Evolutionary conservation across 1,284 basidiomycete genomes (phyloP).

Genomic region (Pseudozyma pruni): DNA sequence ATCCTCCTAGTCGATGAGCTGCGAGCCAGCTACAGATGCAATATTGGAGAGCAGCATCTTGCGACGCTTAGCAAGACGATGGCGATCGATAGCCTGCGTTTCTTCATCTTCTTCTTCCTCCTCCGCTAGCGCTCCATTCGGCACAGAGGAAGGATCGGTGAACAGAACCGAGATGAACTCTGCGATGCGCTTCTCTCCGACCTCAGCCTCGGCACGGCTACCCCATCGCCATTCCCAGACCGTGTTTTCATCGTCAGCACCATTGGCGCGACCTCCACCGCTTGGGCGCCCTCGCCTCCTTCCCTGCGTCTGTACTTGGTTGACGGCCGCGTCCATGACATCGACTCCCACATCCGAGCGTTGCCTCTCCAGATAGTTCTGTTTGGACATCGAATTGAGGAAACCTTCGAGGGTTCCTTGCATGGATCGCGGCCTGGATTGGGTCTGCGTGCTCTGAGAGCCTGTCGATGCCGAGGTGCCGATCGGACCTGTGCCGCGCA

Average conservation of each 20-base stretch:
- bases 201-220: constrained; percentile 61
- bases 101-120: constrained; percentile 34
- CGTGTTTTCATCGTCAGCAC: constrained; percentile 39
- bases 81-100: constrained; percentile 25
- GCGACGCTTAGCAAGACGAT: constrained; percentile 21
- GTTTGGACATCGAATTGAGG: constrained; percentile 45
- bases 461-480: constrained; percentile 9
- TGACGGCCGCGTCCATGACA: constrained; percentile 25
- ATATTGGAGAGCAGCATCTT: constrained; percentile 42
- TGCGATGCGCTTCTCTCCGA: constrained; percentile 63
- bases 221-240: constrained; percentile 68
- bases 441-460: constrained; percentile 39
- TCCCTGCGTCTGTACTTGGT: constrained; percentile 18
- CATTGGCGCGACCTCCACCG: constrained; percentile 9
- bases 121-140: constrained; percentile 13
- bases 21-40: constrained; percentile 42
- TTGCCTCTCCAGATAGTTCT: constrained; percentile 63
- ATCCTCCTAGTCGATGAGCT: constrained; percentile 29
- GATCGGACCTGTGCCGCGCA: constrained; percentile 32
- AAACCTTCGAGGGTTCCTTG: constrained; percentile 52
- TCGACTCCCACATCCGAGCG: constrained; percentile 30
- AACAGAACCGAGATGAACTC: constrained; percentile 59
- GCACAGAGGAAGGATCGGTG: constrained; percentile 21
- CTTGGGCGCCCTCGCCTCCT: constrained; percentile 24
- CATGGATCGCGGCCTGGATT: constrained; percentile 19